Evolutionary conservation across 352 stramenopile genomes (phyloP), one percentile per base, ranked within the genome.

Genomic region (Pythium myriotylum): DNA sequence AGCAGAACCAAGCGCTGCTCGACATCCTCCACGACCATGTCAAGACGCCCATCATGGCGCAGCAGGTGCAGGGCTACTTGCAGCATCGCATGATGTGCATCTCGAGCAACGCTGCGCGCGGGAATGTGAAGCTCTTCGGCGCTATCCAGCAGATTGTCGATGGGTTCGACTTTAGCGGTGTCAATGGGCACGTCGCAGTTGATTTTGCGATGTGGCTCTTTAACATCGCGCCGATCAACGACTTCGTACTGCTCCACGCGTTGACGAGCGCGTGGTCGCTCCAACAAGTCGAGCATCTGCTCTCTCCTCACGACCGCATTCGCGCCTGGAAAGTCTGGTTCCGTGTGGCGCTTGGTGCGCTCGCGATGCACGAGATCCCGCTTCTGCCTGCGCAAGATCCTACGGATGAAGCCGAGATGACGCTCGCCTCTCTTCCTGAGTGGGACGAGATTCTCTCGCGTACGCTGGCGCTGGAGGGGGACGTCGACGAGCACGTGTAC

Each of bases 401-500:
- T 2, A 81, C 72, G n/a, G 19, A 58, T 0, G 45, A 54, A 0
- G 41, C 40, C 5, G 16, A 65, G 27, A 19, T 45, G 12, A 55
- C 74, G 7, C 48, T 83, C 1, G 17, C 47, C 23, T 42, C 47
- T 12, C 49, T 89, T 19, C 53, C 64, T 0, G 61, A 68, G n/a
- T 89, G 80, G 80, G 23, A 68, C 1, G 48, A 77, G 29, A 69
- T 88, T 19, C 54, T 84, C 33, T 59, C 57, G 1, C 49, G 62
- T 9, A 68, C 66, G 4, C 66, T 87, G 19, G 68, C 58, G 1
- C 41, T 86, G 0, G 48, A 71, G 5, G 72, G 50, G 4, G 73
- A 77, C 54, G 72, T 73, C 0, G 80, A 89, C 27, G 76, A 84
- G 54, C 80, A 89, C 52, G 72, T 86, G 14, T 88, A 85, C 72